These are phyloP conservation scores for Coemansia sp. DNA, from an alignment of 192 early-diverging fungal genomes.

Conservation along the genomic window DNA sequence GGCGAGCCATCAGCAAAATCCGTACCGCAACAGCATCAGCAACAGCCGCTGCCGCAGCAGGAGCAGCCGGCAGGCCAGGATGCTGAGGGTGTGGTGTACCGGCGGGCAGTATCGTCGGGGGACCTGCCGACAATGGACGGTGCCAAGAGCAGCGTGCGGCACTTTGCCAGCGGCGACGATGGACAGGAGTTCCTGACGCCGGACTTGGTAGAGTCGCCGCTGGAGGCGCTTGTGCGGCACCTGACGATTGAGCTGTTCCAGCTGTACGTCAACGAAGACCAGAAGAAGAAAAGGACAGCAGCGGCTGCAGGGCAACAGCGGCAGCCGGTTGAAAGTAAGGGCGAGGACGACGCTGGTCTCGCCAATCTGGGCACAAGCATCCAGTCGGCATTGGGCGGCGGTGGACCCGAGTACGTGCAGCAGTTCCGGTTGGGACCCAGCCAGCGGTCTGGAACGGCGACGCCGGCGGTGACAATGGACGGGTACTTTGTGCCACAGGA, in stretches of 20 bases:
- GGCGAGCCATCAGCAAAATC: not conserved
- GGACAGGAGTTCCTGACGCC: conserved; percentile 42
- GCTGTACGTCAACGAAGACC: conserved; percentile 54
- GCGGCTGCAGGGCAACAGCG: not conserved
- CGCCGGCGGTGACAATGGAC: conserved; percentile 55
- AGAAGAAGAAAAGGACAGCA: conserved; percentile 16
- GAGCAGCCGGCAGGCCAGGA: not conserved
- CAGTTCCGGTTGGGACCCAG: conserved; percentile 57
- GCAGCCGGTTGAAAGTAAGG: not conserved
- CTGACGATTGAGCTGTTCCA: conserved; percentile 57
- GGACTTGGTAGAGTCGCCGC: conserved; percentile 54
- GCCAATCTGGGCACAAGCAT: conserved; percentile 13
- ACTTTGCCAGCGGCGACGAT: conserved; percentile 2
- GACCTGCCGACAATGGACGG: conserved; percentile 50
- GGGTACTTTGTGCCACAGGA: conserved; percentile 51
- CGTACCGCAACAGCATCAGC: not conserved
- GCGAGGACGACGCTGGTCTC: conserved; percentile 17
- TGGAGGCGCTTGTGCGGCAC: conserved; percentile 53
- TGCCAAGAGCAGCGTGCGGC: conserved; percentile 5
- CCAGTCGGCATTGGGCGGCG: conserved; percentile 23
- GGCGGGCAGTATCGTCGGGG: conserved; percentile 53
- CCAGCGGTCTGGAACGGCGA: conserved; percentile 40
- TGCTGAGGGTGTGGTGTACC: conserved; percentile 39
- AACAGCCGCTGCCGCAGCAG: not conserved
- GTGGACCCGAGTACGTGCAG: conserved; percentile 42